Conservation (phyloP, 2,329 filamentous ascomycete species). For the Botrytis paeoniae region DNA sequence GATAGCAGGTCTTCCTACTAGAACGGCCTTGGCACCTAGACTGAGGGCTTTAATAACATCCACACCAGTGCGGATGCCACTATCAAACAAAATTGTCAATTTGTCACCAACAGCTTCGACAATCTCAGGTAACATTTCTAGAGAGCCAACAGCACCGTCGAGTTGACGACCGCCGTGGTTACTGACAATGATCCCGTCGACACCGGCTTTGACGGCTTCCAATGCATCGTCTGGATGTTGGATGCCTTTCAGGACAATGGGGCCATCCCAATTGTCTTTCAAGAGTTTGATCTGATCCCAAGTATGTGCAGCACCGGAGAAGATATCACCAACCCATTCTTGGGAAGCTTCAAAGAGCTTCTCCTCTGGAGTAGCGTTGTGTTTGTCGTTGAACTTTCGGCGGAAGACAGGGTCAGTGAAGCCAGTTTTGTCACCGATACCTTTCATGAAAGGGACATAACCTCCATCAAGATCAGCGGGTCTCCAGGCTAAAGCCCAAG, state of each 20-base stretch:
- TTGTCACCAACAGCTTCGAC: constrained; percentile 58
- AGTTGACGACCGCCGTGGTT: constrained; percentile 58
- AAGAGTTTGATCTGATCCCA: constrained; percentile 63
- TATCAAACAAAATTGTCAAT: constrained; percentile 61
- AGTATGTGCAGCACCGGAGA: constrained; percentile 50
- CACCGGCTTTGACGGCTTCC: constrained; percentile 44
- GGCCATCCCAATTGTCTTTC: constrained; percentile 58
- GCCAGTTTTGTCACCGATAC: constrained; percentile 58
- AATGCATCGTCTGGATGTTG: constrained; percentile 48
- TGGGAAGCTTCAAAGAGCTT: constrained; percentile 47
- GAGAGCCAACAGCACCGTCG: constrained; percentile 52
- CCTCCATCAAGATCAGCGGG: constrained; percentile 64
- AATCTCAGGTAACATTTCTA: constrained; percentile 58
- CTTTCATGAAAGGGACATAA: constrained; percentile 58
- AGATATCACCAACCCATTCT: constrained; percentile 52
- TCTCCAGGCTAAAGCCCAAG: constrained; percentile 66
- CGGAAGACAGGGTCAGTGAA: constrained; percentile 67
- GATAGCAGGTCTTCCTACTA: constrained; percentile 56
- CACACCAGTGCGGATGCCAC: constrained; percentile 52
- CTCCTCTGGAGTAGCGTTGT: constrained; percentile 45
- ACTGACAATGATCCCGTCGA: constrained; percentile 53
- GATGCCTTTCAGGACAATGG: constrained; percentile 62
- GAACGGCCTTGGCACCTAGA: constrained; percentile 54
- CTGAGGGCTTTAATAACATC: constrained; percentile 58
- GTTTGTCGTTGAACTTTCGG: constrained; percentile 52